phyloP scores from a whole-genome alignment of 768 basidiomycete genomes.

The Punctularia strigosozonata region DNA sequence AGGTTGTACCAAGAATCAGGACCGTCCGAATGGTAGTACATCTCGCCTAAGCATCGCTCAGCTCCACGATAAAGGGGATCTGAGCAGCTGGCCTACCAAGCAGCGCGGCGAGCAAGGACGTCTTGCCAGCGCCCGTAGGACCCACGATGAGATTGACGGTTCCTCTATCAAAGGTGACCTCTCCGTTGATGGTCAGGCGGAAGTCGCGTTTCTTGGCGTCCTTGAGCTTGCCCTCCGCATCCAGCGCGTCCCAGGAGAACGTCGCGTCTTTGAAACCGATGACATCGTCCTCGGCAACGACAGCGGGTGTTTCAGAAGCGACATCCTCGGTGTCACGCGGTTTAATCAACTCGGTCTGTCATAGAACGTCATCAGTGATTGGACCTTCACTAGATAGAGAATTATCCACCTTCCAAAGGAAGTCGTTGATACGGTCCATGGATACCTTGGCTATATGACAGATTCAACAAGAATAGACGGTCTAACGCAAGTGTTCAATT shows the following conservation, averaged over 20 bases:
- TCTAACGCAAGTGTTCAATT: background rate
- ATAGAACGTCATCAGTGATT: background rate
- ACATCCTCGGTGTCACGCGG: slow-evolving; percentile 1
- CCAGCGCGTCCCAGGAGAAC: slow-evolving; percentile 17
- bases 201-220: slow-evolving; percentile 13
- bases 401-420: slow-evolving; percentile 19
- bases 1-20: slow-evolving; percentile 28
- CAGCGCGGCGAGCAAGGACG: slow-evolving; percentile 20
- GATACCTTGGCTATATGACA: slow-evolving; percentile 21
- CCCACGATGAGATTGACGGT: slow-evolving; percentile 19
- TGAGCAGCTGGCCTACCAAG: slow-evolving; percentile 11
- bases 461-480: background rate
- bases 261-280: slow-evolving; percentile 15
- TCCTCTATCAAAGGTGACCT: slow-evolving; percentile 15
- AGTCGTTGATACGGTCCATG: slow-evolving; percentile 26
- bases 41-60: slow-evolving; percentile 12
- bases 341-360: slow-evolving; percentile 12
- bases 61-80: background rate
- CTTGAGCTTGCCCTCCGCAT: slow-evolving; percentile 3
- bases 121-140: slow-evolving; percentile 21
- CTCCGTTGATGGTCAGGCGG: slow-evolving; percentile 16
- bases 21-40: slow-evolving; percentile 18
- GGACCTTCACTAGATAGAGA: background rate
- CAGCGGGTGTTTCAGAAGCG: background rate
- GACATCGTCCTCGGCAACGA: background rate